Conservation (phyloP, 176 grass and related monocot species). For the Musa acuminata region DNA sequence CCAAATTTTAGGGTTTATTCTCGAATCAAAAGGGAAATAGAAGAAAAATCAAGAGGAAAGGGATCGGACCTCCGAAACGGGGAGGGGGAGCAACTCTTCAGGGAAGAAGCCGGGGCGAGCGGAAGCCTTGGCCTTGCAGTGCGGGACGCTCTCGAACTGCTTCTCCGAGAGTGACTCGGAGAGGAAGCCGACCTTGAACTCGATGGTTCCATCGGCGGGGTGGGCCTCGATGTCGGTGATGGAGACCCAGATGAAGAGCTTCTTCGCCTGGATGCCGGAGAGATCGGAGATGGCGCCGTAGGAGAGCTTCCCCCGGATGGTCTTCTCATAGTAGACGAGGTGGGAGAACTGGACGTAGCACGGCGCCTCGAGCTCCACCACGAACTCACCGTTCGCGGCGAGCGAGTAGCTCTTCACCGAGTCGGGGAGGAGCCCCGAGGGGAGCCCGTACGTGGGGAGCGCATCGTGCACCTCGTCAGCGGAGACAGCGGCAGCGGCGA, state of each 20-base stretch:
- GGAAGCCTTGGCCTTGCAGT: constrained; percentile 33
- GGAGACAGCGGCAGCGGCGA: neutral
- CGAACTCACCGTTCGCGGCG: constrained; percentile 39
- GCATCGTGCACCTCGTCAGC: constrained; percentile 32
- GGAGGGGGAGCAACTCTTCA: constrained; percentile 34
- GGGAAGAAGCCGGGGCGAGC: constrained; percentile 36
- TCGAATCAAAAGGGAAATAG: neutral
- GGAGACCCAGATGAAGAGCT: constrained; percentile 69
- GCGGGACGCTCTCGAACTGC: constrained; percentile 38
- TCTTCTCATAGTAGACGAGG: constrained; percentile 57
- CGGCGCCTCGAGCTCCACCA: constrained; percentile 41
- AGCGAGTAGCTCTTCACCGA: constrained; percentile 50
- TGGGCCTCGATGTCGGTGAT: constrained; percentile 50
- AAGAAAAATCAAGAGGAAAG: neutral
- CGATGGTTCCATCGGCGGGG: constrained; percentile 35
- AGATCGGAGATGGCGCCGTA: constrained; percentile 41
- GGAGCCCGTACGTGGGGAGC: constrained; percentile 58
- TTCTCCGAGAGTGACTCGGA: constrained; percentile 38
- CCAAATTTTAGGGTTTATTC: too few relatives aligned
- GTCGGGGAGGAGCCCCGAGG: constrained; percentile 56
- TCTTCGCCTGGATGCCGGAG: constrained; percentile 71
- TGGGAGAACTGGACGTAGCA: constrained; percentile 66
- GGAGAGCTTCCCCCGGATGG: constrained; percentile 40
- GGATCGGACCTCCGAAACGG: constrained; percentile 36
- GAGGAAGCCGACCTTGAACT: constrained; percentile 57